A percentile compares a stretch with the other conserved stretches of the same genome.
Evolutionary conservation across 1,284 basidiomycete genomes (phyloP).

Genomic region (Tausonia pullulans): DNA sequence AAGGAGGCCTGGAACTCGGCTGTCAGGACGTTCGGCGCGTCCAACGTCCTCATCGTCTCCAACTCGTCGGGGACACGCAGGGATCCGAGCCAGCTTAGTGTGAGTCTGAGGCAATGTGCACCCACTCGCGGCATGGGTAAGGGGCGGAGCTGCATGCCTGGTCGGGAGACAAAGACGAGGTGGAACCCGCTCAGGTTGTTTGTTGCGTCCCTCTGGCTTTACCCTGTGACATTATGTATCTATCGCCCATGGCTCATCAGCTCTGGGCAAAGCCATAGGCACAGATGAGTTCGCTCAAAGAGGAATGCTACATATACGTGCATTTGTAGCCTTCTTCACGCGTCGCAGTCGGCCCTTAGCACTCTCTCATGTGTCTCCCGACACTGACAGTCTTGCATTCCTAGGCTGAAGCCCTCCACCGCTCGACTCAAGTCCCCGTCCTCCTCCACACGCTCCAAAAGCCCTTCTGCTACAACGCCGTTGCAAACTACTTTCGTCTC

Average conservation of each 20-base stretch:
- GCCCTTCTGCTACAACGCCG: conserved; percentile 49
- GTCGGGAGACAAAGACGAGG: too few species aligned
- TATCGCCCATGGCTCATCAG: too few species aligned
- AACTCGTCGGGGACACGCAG: conserved; percentile 78
- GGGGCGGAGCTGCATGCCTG: too few species aligned
- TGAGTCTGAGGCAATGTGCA: conserved; percentile 30
- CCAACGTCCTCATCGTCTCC: conserved; percentile 78
- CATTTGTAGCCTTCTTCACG: too few species aligned
- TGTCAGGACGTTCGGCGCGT: conserved; percentile 57
- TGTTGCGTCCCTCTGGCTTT: too few species aligned
- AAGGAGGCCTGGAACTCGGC: conserved; percentile 71
- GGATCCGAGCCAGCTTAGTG: conserved; percentile 70
- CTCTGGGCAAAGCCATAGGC: too few species aligned
- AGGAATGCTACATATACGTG: background rate
- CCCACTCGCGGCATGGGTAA: too few species aligned
- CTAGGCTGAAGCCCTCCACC: conserved; percentile 73
- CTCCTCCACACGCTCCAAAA: conserved; percentile 66
- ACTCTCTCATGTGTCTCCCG: background rate
- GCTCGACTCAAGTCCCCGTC: conserved; percentile 68
- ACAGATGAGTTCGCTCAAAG: too few species aligned
- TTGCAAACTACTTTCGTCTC: conserved; percentile 9
- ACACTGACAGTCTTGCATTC: background rate
- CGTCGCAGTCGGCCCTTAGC: background rate
- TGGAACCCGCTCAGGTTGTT: too few species aligned
- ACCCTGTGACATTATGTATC: too few species aligned